These are phyloP conservation scores for Mangifera indica DNA, from an alignment of 345 rosid species.

Conservation along the genomic window DNA sequence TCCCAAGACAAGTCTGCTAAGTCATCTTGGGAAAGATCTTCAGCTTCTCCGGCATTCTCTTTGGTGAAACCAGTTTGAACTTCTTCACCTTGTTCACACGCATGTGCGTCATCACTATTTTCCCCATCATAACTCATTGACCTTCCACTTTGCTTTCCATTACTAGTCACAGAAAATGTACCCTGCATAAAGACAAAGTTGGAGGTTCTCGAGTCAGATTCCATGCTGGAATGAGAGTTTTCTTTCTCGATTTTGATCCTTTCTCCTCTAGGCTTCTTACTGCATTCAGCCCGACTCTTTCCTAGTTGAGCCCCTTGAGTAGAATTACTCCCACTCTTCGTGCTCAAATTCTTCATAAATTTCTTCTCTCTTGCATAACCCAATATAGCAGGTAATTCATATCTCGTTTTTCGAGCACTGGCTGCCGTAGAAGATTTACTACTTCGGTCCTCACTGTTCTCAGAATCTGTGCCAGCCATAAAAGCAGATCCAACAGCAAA, in stretches of 20 bases:
- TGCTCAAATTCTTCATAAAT: conserved; percentile 42
- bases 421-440: conserved; percentile 80
- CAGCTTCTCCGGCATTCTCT: conserved; percentile 40
- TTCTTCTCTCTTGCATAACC: conserved; percentile 43
- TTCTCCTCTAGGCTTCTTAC: conserved; percentile 80
- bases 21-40: conserved; percentile 42
- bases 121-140: conserved; percentile 53
- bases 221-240: conserved; percentile 82
- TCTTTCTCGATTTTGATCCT: conserved; percentile 73
- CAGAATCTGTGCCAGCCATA: conserved; percentile 52
- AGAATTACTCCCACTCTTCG: conserved; percentile 40
- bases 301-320: conserved; percentile 49
- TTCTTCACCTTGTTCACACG: conserved; percentile 37
- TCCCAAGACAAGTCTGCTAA: conserved; percentile 48
- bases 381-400: conserved; percentile 39
- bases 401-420: conserved; percentile 51
- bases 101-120: conserved; percentile 49
- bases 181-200: conserved; percentile 78
- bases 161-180: conserved; percentile 43
- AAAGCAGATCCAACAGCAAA: conserved; percentile 49
- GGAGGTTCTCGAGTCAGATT: conserved; percentile 87
- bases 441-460: conserved; percentile 65
- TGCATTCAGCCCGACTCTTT: conserved; percentile 48
- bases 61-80: conserved; percentile 40
- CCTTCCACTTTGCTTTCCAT: conserved; percentile 47